Evolutionary conservation across 139 green algal species (phyloP), one percentile per base, ranked within the genome.

Genomic region (Chlorella sp.): DNA sequence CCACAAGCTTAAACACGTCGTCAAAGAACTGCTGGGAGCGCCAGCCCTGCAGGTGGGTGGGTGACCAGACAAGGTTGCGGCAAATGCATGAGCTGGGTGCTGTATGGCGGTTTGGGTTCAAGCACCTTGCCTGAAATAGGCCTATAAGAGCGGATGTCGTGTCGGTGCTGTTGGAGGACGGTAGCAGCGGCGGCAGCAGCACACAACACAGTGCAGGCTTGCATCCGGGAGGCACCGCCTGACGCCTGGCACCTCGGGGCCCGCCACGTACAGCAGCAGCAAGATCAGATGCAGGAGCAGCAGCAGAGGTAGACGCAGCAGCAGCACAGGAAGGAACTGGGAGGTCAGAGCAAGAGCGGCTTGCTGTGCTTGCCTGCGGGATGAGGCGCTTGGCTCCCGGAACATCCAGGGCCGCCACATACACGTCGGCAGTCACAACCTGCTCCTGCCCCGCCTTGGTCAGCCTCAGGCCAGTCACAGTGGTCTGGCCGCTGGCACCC

Each of bases 321-420:
- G 37, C 28, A 19, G 14, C 69, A 77, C 69, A 71, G 16, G 9
- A 57, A 16, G 48, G 5, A 57, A 9, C 48, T 16, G 48, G 48
- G 7, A 57, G 48, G 9, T 16, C 48, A 57, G n/a, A n/a, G n/a
- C n/a, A n/a, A n/a, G n/a, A n/a, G n/a, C 9, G 48, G 48, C 48
- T 57, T 57, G 48, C 48, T 57, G 48, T 9, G 48, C 48, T 57
- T 57, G 48, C 28, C 80, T 93, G 34, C 15, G 97, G 97, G 57
- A 99, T 92, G 28, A 99, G 91, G 88, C 91, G 91, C 94, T 99
- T 97, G 61, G 97, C 97, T 37, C 97, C 97, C 0, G 98, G 97
- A 39, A 99, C 96, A 86, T 99, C 97, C 78, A 99, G 93, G 0
- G 97, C 97, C n/a, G 97, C 97, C 5, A 99, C 96, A 89, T 99